Evolutionary conservation across 1,139 yeast species (phyloP), one percentile per base, ranked within the genome.

Genomic region (Pneumocystis wakefieldiae): DNA sequence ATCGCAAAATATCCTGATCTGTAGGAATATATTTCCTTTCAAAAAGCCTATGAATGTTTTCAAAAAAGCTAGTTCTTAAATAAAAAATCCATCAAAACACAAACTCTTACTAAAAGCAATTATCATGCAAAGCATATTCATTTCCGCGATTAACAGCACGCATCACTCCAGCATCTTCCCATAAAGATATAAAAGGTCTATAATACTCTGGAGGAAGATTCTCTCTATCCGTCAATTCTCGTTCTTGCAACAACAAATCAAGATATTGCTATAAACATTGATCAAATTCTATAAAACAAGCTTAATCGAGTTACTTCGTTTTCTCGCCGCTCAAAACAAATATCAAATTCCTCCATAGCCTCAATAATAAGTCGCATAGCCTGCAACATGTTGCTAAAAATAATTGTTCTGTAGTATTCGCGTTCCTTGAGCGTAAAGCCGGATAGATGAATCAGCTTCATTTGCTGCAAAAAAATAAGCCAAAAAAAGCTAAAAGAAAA

Each of bases 361-460:
- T 84, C 78, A 57, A 91, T 82, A 63, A 92, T 76, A 29, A 85
- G 83, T 71, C 87, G 85, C 95, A 92, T 90, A 48, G 91, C 82
- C 69, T 89, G 94, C 62, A 91, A 82, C 1, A 92, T 84, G 74
- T 92, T 97, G 36, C 87, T 87, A 96, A 97, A 92, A 28, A 92
- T 87, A 15, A 92, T 87, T 68, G 88, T 89, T 5, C 88, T 75
- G 72, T 90, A 92, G 71, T 88, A 94, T 60, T 78, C 73, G 62
- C 96, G 77, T 73, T 92, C 98, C 68, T 83, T 86, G 59, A 81
- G 81, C 1, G 86, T 79, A 74, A 91, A 92, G 3, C 96, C 95
- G 36, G 87, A 85, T 67, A 89, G 87, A 73, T 92, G 97, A 61
- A 90, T 74, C 37, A 92, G 76, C 69, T 87, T 82, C 83, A 92